A percentile compares a stretch with the other conserved stretches of the same genome.
Evolutionary conservation across 1,139 yeast species (phyloP).

Genomic region (Candida glucosophila): DNA sequence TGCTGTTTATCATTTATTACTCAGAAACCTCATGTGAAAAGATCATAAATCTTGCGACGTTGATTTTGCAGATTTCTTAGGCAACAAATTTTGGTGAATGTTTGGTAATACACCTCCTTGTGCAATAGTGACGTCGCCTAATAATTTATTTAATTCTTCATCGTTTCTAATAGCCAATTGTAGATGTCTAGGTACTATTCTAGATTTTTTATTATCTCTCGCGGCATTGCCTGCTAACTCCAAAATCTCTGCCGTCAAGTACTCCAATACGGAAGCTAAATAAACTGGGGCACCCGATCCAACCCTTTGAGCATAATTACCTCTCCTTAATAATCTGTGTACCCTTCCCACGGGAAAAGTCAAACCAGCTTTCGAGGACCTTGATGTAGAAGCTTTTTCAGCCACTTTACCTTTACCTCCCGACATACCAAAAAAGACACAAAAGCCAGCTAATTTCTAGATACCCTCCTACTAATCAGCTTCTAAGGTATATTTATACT

Average conservation of each 20-base stretch:
- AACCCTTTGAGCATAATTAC: slow-evolving; percentile 98
- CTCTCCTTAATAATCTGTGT: slow-evolving; percentile 93
- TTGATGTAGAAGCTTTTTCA: slow-evolving; percentile 91
- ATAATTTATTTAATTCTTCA: slow-evolving; percentile 87
- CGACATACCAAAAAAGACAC: too few relatives aligned
- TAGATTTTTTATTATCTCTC: slow-evolving; percentile 95
- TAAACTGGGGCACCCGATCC: slow-evolving; percentile 98
- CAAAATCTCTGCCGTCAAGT: slow-evolving; percentile 92
- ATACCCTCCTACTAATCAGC: too few relatives aligned
- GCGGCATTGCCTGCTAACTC: slow-evolving; percentile 99
- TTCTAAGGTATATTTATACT: too few relatives aligned
- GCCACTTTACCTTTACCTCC: slow-evolving; percentile 96
- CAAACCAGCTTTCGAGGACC: slow-evolving; percentile 97
- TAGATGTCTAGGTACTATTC: slow-evolving; percentile 97
- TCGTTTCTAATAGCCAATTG: slow-evolving; percentile 98
- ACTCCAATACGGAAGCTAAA: slow-evolving; percentile 92
- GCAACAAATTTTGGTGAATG: slow-evolving; percentile 90
- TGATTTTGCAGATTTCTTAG: slow-evolving; percentile 78
- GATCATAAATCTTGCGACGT: slow-evolving; percentile 82
- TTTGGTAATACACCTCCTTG: slow-evolving; percentile 99
- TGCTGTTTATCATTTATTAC: too few relatives aligned
- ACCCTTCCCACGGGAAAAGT: slow-evolving; percentile 99
- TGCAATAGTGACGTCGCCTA: slow-evolving; percentile 60
- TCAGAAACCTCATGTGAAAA: too few relatives aligned
- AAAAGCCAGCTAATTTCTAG: too few relatives aligned